phyloP scores from a whole-genome alignment of 805 yeast species.

The Pichia nanzhaoensis region DNA sequence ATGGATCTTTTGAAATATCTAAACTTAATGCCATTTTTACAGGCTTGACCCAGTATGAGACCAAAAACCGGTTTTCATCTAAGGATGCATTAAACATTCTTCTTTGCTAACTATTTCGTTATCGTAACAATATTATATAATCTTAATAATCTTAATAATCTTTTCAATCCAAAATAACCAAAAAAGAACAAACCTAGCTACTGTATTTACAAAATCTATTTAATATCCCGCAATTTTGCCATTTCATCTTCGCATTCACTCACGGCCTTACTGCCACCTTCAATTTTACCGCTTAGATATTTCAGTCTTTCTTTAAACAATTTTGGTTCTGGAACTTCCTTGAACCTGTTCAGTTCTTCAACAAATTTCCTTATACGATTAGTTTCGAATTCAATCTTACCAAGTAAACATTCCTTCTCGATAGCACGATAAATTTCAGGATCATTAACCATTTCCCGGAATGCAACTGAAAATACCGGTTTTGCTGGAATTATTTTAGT shows the following conservation, averaged over 20 bases:
- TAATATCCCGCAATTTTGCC: conserved; percentile 12
- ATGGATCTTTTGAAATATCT: neutral
- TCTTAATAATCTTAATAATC: neutral
- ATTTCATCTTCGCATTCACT: conserved; percentile 38
- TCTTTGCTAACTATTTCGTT: neutral
- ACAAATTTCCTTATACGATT: conserved; percentile 59
- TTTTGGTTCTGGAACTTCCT: conserved; percentile 43
- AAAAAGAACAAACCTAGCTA: neutral
- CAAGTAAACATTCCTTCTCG: conserved; percentile 55
- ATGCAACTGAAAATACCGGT: conserved; percentile 80
- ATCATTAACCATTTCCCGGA: conserved; percentile 56
- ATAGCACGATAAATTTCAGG: conserved; percentile 47
- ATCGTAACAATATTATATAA: neutral
- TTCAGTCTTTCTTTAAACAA: conserved; percentile 55
- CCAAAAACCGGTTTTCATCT: conserved; percentile 29
- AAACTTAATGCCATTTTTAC: conserved; percentile 28
- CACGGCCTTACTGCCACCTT: conserved; percentile 48
- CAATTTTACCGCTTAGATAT: conserved; percentile 64
- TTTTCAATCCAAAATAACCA: neutral
- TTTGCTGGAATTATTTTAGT: conserved; percentile 67
- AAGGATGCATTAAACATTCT: conserved; percentile 16
- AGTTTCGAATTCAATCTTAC: conserved; percentile 52
- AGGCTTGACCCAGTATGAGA: conserved; percentile 40
- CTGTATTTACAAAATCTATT: neutral
- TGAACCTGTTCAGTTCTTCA: conserved; percentile 58